Evolutionary conservation across 164 flowering plant genomes (phyloP), one percentile per base, ranked within the genome.

Genomic region (Liquidambar formosana): DNA sequence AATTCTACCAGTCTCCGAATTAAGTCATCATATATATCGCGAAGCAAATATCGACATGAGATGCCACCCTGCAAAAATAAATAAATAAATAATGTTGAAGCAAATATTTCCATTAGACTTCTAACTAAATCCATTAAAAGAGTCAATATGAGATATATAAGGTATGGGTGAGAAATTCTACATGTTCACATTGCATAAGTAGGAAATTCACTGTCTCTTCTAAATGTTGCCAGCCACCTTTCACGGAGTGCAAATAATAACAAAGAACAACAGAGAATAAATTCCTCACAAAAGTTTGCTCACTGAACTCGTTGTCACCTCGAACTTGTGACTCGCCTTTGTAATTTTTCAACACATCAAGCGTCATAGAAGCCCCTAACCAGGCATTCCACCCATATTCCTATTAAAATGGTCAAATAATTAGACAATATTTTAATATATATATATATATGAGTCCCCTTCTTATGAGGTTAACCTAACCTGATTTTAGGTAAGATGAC

Each of bases 161-260:
- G 68, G n/a, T 15, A 58, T 16, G 56, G 69, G 41, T 33, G 26
- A 63, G 64, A 57, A 57, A 13, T 64, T 19, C 54, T 18, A 71
- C 83, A 59, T 85, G 84, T 72, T 89, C 85, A 71, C 64, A 73
- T 57, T 85, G 86, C 79, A 79, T 45, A 4, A 85, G 87, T 48
- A 96, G 71, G 77, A 90, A 89, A 82, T 88, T 89, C 72, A 84
- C 77, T 28, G 97, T 96, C 71, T 96, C 98, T 76, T 96, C 99
- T 64, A 96, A 75, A 47, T 89, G 90, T 79, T 90, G 98, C 99
- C 99, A 96, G 59, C 99, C 99, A 72, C 99, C 97, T 84, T 92
- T 96, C 18, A 92, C 87, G 49, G 83, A 90, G 63, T 60, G 77
- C 56, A 86, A 73, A 75, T 81, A 90, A 81, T 96, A 85, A 66